Conservation (phyloP, 352 stramenopile genomes). For the Phytophthora pisi region DNA sequence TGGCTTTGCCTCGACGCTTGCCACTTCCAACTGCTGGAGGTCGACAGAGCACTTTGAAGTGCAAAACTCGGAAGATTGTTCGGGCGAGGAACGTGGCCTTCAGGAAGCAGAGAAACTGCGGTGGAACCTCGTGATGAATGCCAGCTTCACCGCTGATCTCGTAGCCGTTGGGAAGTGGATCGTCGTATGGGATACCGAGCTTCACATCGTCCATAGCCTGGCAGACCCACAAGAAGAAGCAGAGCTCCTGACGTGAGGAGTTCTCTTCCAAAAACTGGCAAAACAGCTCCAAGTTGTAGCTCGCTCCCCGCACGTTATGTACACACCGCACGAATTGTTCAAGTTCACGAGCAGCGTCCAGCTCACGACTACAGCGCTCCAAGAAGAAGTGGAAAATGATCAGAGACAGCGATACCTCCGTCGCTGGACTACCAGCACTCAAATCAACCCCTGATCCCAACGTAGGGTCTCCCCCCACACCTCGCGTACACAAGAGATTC, state of each 20-base stretch:
- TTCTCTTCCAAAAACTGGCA: conserved; percentile 60
- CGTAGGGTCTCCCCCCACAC: conserved; percentile 19
- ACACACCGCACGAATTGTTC: conserved; percentile 49
- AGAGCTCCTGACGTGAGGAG: conserved; percentile 45
- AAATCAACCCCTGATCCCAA: conserved; percentile 1
- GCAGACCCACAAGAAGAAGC: conserved; percentile 61
- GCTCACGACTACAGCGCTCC: conserved; percentile 44
- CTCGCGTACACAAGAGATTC: conserved; percentile 20
- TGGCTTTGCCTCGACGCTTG: conserved; percentile 21
- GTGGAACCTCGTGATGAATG: not conserved
- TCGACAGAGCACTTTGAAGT: conserved; percentile 41
- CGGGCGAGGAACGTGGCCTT: conserved; percentile 61
- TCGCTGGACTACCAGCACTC: conserved; percentile 7
- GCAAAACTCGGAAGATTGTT: conserved; percentile 53
- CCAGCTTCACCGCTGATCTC: not conserved
- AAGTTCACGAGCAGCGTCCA: conserved; percentile 36
- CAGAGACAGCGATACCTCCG: conserved; percentile 31
- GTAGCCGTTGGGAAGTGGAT: conserved; percentile 3
- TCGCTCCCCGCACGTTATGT: conserved; percentile 28
- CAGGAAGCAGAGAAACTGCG: conserved; percentile 49
- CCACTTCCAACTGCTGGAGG: conserved; percentile 6
- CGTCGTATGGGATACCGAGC: conserved; percentile 59
- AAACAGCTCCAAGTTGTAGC: conserved; percentile 54
- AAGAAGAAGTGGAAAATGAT: conserved; percentile 66
- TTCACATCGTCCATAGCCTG: conserved; percentile 52